Conservation (phyloP, 768 basidiomycete species). For the Cystofilobasidium ferigula region DNA sequence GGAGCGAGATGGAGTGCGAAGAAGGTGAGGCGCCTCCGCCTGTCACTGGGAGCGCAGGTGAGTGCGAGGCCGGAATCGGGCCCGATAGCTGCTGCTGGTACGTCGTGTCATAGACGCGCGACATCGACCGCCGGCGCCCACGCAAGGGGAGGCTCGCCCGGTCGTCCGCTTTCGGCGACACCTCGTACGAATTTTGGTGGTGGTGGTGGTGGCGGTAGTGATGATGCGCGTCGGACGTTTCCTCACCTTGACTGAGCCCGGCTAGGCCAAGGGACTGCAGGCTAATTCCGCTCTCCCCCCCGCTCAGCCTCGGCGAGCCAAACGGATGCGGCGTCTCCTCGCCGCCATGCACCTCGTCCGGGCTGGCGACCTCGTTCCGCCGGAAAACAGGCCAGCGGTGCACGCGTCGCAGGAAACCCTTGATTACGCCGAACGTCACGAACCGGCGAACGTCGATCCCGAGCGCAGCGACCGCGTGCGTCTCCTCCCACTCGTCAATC, state of each 20-base stretch:
- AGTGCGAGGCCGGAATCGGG: constrained; percentile 1
- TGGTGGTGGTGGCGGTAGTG: neutral
- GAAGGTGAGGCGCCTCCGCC: neutral
- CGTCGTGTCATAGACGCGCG: neutral
- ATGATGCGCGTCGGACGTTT: neutral
- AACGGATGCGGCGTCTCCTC: neutral
- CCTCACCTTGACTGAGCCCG: neutral
- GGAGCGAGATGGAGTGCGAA: constrained; percentile 2
- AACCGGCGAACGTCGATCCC: constrained; percentile 91
- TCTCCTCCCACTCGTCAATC: constrained; percentile 77
- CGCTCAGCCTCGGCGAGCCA: neutral
- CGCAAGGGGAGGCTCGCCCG: neutral
- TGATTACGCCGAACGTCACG: constrained; percentile 93
- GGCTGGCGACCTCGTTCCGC: constrained; percentile 9
- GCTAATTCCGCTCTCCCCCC: neutral
- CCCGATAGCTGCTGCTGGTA: neutral
- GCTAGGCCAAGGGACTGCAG: neutral
- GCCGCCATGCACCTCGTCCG: neutral
- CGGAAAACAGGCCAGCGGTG: constrained; percentile 79
- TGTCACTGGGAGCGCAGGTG: neutral
- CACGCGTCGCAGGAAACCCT: constrained; percentile 87
- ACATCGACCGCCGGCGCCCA: neutral
- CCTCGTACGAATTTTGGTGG: neutral
- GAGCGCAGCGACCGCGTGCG: constrained; percentile 52
- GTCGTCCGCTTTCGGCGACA: neutral